Conservation (phyloP, 164 flowering plant species). For the Vitis cinerea region DNA sequence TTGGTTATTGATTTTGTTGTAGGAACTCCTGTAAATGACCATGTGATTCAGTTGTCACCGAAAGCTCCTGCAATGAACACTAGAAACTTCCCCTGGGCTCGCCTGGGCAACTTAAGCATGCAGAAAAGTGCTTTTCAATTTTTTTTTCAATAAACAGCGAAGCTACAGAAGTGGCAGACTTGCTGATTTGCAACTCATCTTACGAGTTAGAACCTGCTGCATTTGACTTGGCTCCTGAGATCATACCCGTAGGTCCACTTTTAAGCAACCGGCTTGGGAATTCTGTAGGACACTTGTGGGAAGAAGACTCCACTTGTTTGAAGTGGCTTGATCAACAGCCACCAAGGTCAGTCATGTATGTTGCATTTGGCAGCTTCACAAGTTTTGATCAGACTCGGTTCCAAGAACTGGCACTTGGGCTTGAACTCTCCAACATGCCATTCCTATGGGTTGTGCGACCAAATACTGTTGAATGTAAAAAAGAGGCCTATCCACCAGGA, state of each 20-base stretch:
- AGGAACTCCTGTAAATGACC: constrained; percentile 21
- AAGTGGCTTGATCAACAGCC: constrained; percentile 43
- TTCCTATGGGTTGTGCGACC: constrained; percentile 61
- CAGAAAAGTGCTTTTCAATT: constrained; percentile 14
- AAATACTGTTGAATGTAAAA: constrained; percentile 14
- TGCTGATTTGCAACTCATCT: constrained; percentile 33
- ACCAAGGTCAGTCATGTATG: constrained; percentile 41
- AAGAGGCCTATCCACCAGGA: constrained; percentile 28
- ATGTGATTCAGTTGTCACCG: constrained; percentile 25
- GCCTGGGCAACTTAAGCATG: constrained; percentile 1
- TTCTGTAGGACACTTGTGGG: constrained; percentile 25
- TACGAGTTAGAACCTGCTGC: constrained; percentile 39
- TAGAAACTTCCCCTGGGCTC: constrained; percentile 9
- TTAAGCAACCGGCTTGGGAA: constrained; percentile 8
- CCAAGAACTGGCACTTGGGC: constrained; percentile 50
- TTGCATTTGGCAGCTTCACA: constrained; percentile 51
- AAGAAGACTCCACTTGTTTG: constrained; percentile 42
- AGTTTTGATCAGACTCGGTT: constrained; percentile 29
- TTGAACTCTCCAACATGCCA: constrained; percentile 36
- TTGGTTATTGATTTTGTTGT: background rate
- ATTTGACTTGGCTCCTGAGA: constrained; percentile 10
- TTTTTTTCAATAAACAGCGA: background rate
- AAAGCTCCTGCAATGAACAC: constrained; percentile 26
- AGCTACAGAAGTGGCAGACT: constrained; percentile 13
- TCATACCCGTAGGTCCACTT: constrained; percentile 38